Evolutionary conservation across 2,329 filamentous ascomycete species (phyloP).

Genomic region (Fusarium nanum): DNA sequence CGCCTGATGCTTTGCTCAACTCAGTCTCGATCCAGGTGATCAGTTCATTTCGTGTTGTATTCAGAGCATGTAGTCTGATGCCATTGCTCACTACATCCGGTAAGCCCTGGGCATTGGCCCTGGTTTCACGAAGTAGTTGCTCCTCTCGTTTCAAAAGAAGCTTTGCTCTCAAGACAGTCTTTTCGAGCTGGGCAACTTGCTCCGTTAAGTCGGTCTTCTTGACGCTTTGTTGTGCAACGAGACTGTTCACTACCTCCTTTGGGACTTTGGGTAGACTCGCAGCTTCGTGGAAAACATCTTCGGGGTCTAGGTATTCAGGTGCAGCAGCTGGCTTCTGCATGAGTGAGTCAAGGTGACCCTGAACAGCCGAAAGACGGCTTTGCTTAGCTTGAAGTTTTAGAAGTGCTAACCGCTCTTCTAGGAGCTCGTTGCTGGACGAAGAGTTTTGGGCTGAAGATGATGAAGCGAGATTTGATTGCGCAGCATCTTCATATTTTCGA

Average conservation of each 20-base stretch:
- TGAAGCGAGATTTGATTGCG: constrained; percentile 39
- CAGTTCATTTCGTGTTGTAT: constrained; percentile 67
- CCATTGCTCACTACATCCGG: constrained; percentile 53
- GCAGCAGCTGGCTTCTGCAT: constrained; percentile 64
- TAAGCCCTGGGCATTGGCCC: constrained; percentile 52
- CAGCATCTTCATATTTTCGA: constrained; percentile 58
- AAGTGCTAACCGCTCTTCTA: constrained; percentile 64
- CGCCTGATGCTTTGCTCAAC: constrained; percentile 63
- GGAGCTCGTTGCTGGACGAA: constrained; percentile 37
- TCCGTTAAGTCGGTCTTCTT: constrained; percentile 58
- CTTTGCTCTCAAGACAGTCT: constrained; percentile 68
- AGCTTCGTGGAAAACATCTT: constrained; percentile 59
- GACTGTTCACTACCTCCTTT: constrained; percentile 61
- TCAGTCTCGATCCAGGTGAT: constrained; percentile 75
- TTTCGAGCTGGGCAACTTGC: constrained; percentile 66
- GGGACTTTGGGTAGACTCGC: constrained; percentile 63
- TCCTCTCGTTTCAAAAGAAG: constrained; percentile 68
- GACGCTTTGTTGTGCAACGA: constrained; percentile 57
- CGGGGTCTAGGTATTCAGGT: constrained; percentile 62
- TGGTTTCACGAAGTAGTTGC: constrained; percentile 63
- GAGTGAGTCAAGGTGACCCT: constrained; percentile 63
- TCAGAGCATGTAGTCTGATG: constrained; percentile 64
- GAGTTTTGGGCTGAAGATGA: constrained; percentile 35
- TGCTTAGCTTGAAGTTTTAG: constrained; percentile 65
- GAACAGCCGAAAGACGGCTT: constrained; percentile 62